Percentiles rank a stretch among this genome's conserved stretches.
These are phyloP conservation scores for Linum trigynum DNA, from an alignment of 345 rosid genomes.

Conservation along the genomic window DNA sequence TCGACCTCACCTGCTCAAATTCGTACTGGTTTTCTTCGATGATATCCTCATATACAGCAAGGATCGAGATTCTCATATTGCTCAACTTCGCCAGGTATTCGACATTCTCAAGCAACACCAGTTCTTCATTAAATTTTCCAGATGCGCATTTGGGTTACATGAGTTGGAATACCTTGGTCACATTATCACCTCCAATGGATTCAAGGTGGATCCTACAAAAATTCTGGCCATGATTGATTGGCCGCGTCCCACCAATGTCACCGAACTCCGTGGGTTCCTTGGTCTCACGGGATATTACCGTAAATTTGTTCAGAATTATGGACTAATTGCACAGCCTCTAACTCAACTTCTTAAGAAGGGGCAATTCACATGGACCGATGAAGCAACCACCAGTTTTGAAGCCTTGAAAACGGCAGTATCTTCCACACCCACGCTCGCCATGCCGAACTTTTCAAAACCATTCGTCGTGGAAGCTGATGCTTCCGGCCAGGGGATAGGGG, in stretches of 20 bases:
- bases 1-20: too few species aligned
- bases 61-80: too few species aligned
- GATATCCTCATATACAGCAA: background rate
- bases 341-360: background rate
- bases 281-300: background rate
- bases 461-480: background rate
- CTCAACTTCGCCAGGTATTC: background rate
- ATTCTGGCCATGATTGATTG: too few species aligned
- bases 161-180: background rate
- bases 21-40: too few species aligned
- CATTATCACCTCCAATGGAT: background rate
- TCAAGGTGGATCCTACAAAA: too few species aligned
- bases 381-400: background rate
- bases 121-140: background rate
- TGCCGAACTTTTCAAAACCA: background rate
- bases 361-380: background rate
- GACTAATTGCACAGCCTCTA: background rate
- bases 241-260: background rate
- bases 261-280: background rate
- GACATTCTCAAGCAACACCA: background rate
- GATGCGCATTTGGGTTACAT: background rate
- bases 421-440: background rate
- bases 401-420: background rate
- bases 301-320: background rate
- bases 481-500: background rate